These are phyloP conservation scores for Blastobotrys elegans DNA, from an alignment of 1,139 yeast genomes.

Conservation along the genomic window DNA sequence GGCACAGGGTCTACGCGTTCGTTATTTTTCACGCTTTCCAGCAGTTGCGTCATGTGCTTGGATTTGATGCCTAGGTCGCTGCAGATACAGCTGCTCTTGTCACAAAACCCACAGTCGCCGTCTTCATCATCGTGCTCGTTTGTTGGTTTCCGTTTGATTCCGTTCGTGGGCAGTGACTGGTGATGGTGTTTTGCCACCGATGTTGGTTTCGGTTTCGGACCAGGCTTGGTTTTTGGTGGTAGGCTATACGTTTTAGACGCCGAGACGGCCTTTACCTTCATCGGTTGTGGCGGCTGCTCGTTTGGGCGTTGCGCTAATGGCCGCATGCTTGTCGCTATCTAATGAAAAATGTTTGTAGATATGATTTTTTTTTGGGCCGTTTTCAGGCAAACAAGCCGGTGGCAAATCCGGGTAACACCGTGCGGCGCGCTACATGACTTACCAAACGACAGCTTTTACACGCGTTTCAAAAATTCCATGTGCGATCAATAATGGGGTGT, in stretches of 20 bases:
- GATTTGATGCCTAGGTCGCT: slow-evolving; percentile 29
- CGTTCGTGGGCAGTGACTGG: slow-evolving; percentile 22
- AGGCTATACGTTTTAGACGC: slow-evolving; percentile 75
- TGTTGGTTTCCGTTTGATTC: not conserved
- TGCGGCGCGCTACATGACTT: too few relatives aligned
- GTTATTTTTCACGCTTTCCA: slow-evolving; percentile 9
- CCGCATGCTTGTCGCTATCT: not conserved
- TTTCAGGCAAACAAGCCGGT: too few relatives aligned
- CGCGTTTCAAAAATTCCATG: too few relatives aligned
- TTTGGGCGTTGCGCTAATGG: not conserved
- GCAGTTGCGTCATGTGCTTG: not conserved
- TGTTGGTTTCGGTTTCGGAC: slow-evolving; percentile 56
- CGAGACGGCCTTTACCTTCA: not conserved
- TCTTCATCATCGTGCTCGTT: not conserved
- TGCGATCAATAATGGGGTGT: too few relatives aligned
- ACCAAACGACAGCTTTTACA: too few relatives aligned
- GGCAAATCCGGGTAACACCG: too few relatives aligned
- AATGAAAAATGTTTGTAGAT: not conserved
- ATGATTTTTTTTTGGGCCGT: too few relatives aligned
- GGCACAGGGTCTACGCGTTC: slow-evolving; percentile 26
- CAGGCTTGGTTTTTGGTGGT: slow-evolving; percentile 89
- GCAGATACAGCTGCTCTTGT: slow-evolving; percentile 31
- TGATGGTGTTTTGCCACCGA: slow-evolving; percentile 29
- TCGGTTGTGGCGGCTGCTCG: not conserved
- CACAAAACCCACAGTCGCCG: slow-evolving; percentile 31